These are phyloP conservation scores for Arthromyces matolae DNA, from an alignment of 768 basidiomycete species.

Conservation along the genomic window DNA sequence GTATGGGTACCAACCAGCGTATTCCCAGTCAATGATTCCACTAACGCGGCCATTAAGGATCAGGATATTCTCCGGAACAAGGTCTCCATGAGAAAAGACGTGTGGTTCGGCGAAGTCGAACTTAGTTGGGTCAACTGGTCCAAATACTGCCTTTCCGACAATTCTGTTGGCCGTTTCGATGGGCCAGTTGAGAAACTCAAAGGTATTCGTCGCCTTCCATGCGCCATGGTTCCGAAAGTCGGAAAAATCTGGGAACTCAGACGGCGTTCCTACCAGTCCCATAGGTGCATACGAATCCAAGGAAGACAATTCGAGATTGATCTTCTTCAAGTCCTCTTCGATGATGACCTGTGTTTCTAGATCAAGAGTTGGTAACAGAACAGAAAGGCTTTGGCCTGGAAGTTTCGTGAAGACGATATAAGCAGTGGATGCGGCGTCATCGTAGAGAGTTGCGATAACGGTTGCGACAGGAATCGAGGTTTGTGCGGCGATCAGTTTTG, in stretches of 20 bases:
- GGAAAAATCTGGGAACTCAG: neutral
- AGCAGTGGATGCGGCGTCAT: neutral
- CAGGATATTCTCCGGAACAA: constrained; percentile 1
- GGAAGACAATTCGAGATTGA: neutral
- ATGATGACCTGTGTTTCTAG: neutral
- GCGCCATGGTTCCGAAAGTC: neutral
- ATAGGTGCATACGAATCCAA: neutral
- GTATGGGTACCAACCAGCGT: neutral
- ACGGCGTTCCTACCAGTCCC: constrained; percentile 1
- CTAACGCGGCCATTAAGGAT: neutral
- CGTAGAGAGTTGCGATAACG: neutral
- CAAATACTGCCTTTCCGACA: neutral
- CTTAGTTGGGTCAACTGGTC: neutral
- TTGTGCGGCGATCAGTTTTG: neutral
- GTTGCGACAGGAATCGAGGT: neutral
- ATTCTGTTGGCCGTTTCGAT: neutral
- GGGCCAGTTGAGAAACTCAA: neutral
- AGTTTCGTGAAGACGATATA: constrained; percentile 1
- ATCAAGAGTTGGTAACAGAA: neutral
- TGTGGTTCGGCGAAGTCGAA: neutral
- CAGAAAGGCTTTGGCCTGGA: neutral
- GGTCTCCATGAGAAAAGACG: neutral
- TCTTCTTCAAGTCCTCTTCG: neutral
- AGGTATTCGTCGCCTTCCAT: neutral
- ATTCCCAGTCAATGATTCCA: neutral